Base-by-base conservation (phyloP, 1,284 basidiomycete species). In the Polyporus tsugae region DNA sequence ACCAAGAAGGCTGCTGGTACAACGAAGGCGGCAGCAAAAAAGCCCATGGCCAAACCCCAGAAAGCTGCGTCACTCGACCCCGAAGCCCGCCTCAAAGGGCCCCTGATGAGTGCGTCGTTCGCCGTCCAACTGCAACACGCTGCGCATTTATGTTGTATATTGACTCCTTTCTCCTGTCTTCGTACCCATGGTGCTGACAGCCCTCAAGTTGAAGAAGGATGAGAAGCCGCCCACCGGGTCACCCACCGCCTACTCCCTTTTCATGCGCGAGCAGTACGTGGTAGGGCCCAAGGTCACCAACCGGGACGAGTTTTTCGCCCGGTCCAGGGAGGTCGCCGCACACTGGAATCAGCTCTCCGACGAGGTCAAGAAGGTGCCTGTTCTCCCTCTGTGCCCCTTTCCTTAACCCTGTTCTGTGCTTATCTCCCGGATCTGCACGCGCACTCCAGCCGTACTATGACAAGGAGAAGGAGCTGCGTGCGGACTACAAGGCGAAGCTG, bases 311-410 rank as follows among this genome's bases (percentile, higher is more conserved):
- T 49, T 46, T 29, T 11, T 7, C 11, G 42, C 60, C 4, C 22
- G 33, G 25, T 39, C 33, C 19, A 62, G 33, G 44, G 62, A 35
- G 13, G 17, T 57, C 17, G 55, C 57, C 11, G 59, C 57, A 19
- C 59, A 22, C 9, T 75, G 76, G 75, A 55, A 62, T 17, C 17
- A 49, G 3, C 52, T 78, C 29, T 63, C 66, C 29, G 76, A 75
- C 1, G 67, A 65, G n/a, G 73, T 72, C 64, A 77, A 74, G 69
- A 64, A 75, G 68, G 75, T 76, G 35, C 22, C 66, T 63, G 4
- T 9, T 6, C 35, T 22, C 9, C 11, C 58, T 17, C 13, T 17
- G 17, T 29, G 10, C 38, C 25, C 11, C 15, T 19, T 10, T 25
- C 38, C 29, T 11, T 55, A 6, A 15, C n/a, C 46, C 11, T 35